Base-by-base conservation (phyloP, 2,329 filamentous ascomycete species). In the Penicillium occitanis region DNA sequence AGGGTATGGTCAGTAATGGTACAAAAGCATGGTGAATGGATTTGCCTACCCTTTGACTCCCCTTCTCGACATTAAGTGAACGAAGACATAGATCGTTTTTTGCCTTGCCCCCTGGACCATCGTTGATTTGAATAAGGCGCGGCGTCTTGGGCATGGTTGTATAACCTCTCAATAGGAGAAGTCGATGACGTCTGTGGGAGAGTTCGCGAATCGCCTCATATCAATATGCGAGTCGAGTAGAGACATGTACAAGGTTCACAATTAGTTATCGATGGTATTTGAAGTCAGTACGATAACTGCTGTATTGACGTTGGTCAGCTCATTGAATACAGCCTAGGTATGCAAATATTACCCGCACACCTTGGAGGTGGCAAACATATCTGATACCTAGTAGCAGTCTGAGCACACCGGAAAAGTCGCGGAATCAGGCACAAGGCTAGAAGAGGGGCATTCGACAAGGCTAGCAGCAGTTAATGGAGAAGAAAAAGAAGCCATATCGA, bases 21-120 rank as follows among this genome's bases (percentile, higher is more conserved):
- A 3, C 10, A 5, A 57, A 37, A n/a, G 28, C 25, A 53, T 10
- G 33, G 5, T 4, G 14, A 17, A 60, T 44, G 11, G 19, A 42
- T 19, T 2, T 50, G 73, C 78, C 66, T 71, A 80, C 79, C 69
- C 78, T 72, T 67, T 75, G 64, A 8, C 69, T 57, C 22, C 71
- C 70, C 53, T 70, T 73, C 66, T 79, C 77, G 2, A 77, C 68
- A 72, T 75, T 75, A 48, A 78, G 63, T 5, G 73, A 66, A 68
- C 68, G 71, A 65, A 69, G 73, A 64, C 68, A 74, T 64, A 73
- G 72, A 70, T 71, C 48, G 14, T 60, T 67, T 68, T 40, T 58
- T 63, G 13, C 4, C n/a, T 28, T 57, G 35, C n/a, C 35, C 40
- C 14, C 22, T 33, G 44, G 19, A 22, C 51, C 63, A 44, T 67